Evolutionary conservation across 305 asterid species (phyloP), one percentile per base, ranked within the genome.

Genomic region (Lippia alba): DNA sequence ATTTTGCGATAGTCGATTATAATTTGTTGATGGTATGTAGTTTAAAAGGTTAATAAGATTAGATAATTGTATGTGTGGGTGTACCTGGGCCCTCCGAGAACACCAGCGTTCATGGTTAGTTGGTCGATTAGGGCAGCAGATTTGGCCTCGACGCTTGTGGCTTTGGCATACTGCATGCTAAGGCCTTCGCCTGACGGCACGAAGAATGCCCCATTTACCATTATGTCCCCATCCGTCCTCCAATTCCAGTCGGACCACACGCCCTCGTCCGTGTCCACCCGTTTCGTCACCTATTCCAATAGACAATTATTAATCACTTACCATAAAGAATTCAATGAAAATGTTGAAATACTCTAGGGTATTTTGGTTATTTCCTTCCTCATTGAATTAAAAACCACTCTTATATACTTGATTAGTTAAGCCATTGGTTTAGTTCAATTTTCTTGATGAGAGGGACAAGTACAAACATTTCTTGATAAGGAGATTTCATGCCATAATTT

Each of bases 171-270:
- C 54, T 84, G 93, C 71, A 76, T 41, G 70, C 81, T 66, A 1
- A 84, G 69, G 18, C 91, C 93, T 33, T 73, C 89, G 3, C 96
- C 97, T 0, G 97, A 91, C 4, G 97, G 95, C 12, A 91, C 97
- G 18, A 89, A 91, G 76, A 84, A 91, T 2, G 97, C 97, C 1
- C 97, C 97, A 54, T 91, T 89, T 46, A 87, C 95, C 90, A 89
- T 7, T 66, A 86, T 5, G 69, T 91, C 97, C 66, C 95, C 97
- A 3, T 89, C 95, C 3, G 95, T 84, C 66, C 97, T 89, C 97
- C 97, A 91, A 60, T 91, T 91, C 96, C 97, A 91, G 0, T 56
- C 89, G 4, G 80, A 69, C 96, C 97, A 91, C 20, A 69, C 89
- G 0, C 79, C 64, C 81, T 91, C 95, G 12, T 80, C 77, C 0